Conservation (phyloP, 164 flowering plant species). For the Berberis thunbergii region DNA sequence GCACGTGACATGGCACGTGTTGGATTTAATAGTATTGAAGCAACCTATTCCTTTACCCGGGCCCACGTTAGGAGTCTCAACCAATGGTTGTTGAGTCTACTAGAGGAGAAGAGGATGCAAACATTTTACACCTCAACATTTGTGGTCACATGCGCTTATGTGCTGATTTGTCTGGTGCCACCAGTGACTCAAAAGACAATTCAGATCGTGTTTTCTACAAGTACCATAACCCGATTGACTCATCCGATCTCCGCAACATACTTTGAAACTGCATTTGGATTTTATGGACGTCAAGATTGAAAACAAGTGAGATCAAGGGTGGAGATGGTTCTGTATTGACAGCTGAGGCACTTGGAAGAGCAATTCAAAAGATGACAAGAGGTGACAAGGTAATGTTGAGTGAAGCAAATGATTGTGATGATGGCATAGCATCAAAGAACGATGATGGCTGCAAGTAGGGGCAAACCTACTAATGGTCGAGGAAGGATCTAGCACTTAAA, state of each 20-base stretch:
- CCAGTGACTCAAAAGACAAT: background rate
- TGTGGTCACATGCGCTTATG: constrained; percentile 21
- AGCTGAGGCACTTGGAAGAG: constrained; percentile 16
- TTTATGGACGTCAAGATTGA: constrained; percentile 1
- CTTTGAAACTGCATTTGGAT: constrained; percentile 36
- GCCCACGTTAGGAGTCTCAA: constrained; percentile 17
- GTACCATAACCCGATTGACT: constrained; percentile 20
- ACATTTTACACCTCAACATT: constrained; percentile 20
- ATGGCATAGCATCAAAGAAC: background rate
- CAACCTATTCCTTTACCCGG: constrained; percentile 21
- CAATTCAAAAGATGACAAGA: constrained; percentile 10
- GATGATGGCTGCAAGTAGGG: background rate
- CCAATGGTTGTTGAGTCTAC: constrained; percentile 8
- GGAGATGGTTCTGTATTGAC: constrained; percentile 24
- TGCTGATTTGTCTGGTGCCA: constrained; percentile 28
- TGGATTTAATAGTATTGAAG: background rate
- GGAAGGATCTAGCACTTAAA: too few relatives aligned
- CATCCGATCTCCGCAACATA: constrained; percentile 30
- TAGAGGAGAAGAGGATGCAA: background rate
- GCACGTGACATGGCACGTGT: constrained; percentile 8
- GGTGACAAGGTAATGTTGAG: constrained; percentile 2
- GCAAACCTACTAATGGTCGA: too few relatives aligned
- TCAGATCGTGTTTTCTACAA: constrained; percentile 20
- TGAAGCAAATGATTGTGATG: constrained; percentile 8
- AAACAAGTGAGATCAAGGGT: constrained; percentile 10